Base-by-base conservation (phyloP, 129 eudicot genomes). In the Glebionis coronaria region DNA sequence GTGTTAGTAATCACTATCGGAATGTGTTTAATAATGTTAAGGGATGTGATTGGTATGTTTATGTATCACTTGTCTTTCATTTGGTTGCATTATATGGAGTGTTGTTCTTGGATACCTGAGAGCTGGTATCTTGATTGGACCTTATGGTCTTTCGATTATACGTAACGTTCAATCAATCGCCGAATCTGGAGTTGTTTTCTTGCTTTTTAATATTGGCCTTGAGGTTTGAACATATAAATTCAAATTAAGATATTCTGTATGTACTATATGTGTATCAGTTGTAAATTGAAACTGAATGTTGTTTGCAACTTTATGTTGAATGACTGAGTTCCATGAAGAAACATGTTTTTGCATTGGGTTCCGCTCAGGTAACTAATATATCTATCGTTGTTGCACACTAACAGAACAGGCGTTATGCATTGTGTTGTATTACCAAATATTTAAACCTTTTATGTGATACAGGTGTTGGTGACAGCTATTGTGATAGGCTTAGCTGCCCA, bases 321-420 rank as follows among this genome's bases (percentile, higher is more conserved):
- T 81, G 99, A 62, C 84, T 93, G 40, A 93, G 99, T 77, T 88
- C 97, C 71, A 93, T 93, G 99, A 93, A 93, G 95, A 93, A 93
- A 71, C 88, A 93, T 79, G 99, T 93, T 70, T 93, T 93, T 68
- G 99, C 97, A 63, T 78, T 93, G 85, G 99, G 99, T 56, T 82
- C 97, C 12, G 91, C 97, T 77, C 99, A 93, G 99, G 99, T 93
- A 78, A 83, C 23, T 69, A 61, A 46, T 63, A 57, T 35, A 51
- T 40, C 29, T 63, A 18, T 44, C 25, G 52, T 56, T 70, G 12
- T 18, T 51, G 50, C 49, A 56, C 16, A 47, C 40, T 19, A 52
- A 66, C 53, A 35, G n/a, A 67, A 15, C 60, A 9, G 28, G 63
- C 72, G 27, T 31, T 61, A 15, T 69, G 44, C n/a, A 23, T 59